Base-by-base conservation (phyloP, 2,329 filamentous ascomycete species). In the Lomentospora prolificans region DNA sequence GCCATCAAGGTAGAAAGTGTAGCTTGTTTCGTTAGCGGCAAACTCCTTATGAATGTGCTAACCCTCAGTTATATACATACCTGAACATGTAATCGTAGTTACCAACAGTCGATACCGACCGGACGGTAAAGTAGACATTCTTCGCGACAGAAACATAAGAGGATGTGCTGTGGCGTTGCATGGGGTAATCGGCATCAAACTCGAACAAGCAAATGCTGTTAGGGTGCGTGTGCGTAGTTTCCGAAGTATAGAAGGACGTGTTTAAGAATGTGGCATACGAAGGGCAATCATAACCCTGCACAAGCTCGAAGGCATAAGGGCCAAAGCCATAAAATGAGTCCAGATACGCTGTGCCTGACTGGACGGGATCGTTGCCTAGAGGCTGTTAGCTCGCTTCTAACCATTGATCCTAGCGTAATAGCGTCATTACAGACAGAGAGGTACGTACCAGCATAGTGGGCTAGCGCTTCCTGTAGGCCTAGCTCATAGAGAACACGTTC, bases 181-280 rank as follows among this genome's bases (percentile, higher is more conserved):
- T 71, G 1, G 78, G 72, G 60, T 72, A 75, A 44, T 75, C 75
- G 0, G 74, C 65, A 14, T 75, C 74, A 54, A 69, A 72, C 62
- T 82, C 79, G 58, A 82, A 82, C 27, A 82, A 57, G 60, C 81
- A 85, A 44, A 84, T 73, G 57, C 72, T 75, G 62, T 77, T 72
- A 1, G 68, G 64, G 55, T 79, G 75, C 0, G 69, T 73, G 57
- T 71, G 67, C 0, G 72, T 74, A 1, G 67, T 72, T 56, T 74
- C 73, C 1, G 64, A 65, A 3, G 70, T 69, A 56, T 74, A 76
- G 55, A 75, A 76, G 3, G 70, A 69, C 1, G 68, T 67, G 61
- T 79, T 75, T 39, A 79, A 67, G 58, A 75, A 81, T 0, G 74
- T 77, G 0, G 77, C 69, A 50, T 77, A 73, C 0, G 70, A 60